phyloP scores from a whole-genome alignment of 139 green algal genomes.

The Chlamydomonas applanata region DNA sequence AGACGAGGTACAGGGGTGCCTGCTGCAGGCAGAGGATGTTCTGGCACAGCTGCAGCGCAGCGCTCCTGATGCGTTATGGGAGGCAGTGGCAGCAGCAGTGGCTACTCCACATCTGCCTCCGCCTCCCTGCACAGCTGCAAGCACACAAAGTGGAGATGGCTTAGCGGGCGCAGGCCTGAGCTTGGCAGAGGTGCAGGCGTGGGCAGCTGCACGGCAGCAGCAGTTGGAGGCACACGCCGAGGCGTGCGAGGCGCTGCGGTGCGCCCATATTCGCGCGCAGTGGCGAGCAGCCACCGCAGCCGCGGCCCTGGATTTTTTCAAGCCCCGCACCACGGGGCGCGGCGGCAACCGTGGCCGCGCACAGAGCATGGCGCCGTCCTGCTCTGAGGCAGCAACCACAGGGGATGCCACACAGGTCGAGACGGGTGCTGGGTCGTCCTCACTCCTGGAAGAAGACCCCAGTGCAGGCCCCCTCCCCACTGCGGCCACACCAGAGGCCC shows the following conservation, averaged over 20 bases:
- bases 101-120: neutral
- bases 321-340: neutral
- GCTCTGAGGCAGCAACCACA: no score
- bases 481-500: no score
- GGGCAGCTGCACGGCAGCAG: neutral
- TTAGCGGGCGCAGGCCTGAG: neutral
- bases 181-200: neutral
- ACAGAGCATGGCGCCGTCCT: no score
- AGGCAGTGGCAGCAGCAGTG: neutral
- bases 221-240: neutral
- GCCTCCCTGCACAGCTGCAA: neutral
- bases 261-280: neutral
- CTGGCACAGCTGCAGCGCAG: neutral
- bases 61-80: neutral
- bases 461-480: no score
- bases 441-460: no score
- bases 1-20: neutral
- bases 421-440: no score
- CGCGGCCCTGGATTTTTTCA: slow-evolving; percentile 5
- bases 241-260: neutral
- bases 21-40: neutral
- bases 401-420: no score
- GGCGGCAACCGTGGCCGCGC: no score
- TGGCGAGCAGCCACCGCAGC: neutral
- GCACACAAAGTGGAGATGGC: no score